A percentile compares a stretch with the other conserved stretches of the same genome.
Conservation (phyloP, 306 rosid species). For the Quercus wislizeni region DNA sequence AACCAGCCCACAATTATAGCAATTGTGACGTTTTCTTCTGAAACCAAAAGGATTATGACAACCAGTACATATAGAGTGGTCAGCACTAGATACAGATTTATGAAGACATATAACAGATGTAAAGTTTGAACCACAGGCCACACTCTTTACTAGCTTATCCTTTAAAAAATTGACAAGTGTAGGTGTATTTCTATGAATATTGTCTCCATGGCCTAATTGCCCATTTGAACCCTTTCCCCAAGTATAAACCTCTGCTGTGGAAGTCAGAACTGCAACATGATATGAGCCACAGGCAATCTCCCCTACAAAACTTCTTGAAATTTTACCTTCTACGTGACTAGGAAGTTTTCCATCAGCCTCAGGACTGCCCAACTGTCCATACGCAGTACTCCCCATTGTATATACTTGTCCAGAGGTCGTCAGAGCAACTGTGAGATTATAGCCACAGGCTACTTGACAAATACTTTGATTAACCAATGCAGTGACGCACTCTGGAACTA, state of each 20-base stretch:
- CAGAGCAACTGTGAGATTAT: slow-evolving; percentile 79
- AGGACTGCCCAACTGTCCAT: slow-evolving; percentile 88
- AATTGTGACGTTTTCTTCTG: slow-evolving; percentile 93
- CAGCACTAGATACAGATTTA: slow-evolving; percentile 80
- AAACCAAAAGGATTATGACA: slow-evolving; percentile 83
- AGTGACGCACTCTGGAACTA: slow-evolving; percentile 65
- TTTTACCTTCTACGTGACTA: slow-evolving; percentile 55
- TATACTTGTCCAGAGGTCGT: slow-evolving; percentile 75
- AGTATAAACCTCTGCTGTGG: slow-evolving; percentile 84
- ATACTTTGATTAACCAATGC: slow-evolving; percentile 61
- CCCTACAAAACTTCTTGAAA: slow-evolving; percentile 61
- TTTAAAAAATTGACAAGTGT: slow-evolving; percentile 64
- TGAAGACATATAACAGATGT: slow-evolving; percentile 86
- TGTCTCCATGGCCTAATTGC: slow-evolving; percentile 95
- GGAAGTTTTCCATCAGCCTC: slow-evolving; percentile 72
- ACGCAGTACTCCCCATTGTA: slow-evolving; percentile 82
- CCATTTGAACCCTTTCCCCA: slow-evolving; percentile 99
- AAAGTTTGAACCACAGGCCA: slow-evolving; percentile 88
- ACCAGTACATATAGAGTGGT: slow-evolving; percentile 73
- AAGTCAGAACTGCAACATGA: slow-evolving; percentile 89
- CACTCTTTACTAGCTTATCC: slow-evolving; percentile 73
- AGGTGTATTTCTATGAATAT: slow-evolving; percentile 65
- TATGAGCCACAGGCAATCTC: slow-evolving; percentile 88
- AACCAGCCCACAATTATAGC: slow-evolving; percentile 94
- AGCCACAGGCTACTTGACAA: slow-evolving; percentile 82